Conservation (phyloP, 306 rosid genomes). For the Castanea sativa region DNA sequence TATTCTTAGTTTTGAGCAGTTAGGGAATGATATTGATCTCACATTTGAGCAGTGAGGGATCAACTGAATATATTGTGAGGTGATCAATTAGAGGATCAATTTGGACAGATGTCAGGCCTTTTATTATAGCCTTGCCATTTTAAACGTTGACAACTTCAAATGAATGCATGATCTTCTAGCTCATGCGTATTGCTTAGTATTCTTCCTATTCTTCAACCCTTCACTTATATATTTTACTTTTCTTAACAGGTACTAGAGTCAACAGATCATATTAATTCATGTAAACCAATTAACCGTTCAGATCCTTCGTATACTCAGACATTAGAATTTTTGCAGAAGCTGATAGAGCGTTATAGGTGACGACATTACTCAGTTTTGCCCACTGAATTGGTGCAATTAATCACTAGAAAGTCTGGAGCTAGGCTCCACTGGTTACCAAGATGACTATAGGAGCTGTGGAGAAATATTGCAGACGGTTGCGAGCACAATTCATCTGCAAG, state of each 20-base stretch:
- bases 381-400: conserved; percentile 8
- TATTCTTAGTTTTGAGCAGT: background rate
- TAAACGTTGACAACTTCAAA: background rate
- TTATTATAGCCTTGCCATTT: background rate
- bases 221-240: conserved; percentile 11
- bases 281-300: conserved; percentile 73
- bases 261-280: conserved; percentile 90
- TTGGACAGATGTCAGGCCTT: background rate
- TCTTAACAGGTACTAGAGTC: conserved; percentile 86
- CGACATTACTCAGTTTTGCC: background rate
- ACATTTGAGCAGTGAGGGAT: background rate
- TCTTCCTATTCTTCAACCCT: background rate
- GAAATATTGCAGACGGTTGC: background rate
- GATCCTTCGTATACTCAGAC: conserved; percentile 89
- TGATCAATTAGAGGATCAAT: background rate
- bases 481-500: conserved; percentile 8
- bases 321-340: conserved; percentile 68
- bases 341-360: conserved; percentile 43
- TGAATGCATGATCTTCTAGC: background rate
- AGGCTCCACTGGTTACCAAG: background rate
- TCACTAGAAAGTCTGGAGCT: conserved; percentile 16
- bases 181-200: background rate
- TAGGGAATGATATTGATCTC: background rate
- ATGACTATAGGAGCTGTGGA: background rate
- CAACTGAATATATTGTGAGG: background rate